Percentiles rank a stretch among this genome's conserved stretches.
These are phyloP conservation scores for Corylus heterophylla DNA, from an alignment of 306 rosid genomes.

Conservation along the genomic window DNA sequence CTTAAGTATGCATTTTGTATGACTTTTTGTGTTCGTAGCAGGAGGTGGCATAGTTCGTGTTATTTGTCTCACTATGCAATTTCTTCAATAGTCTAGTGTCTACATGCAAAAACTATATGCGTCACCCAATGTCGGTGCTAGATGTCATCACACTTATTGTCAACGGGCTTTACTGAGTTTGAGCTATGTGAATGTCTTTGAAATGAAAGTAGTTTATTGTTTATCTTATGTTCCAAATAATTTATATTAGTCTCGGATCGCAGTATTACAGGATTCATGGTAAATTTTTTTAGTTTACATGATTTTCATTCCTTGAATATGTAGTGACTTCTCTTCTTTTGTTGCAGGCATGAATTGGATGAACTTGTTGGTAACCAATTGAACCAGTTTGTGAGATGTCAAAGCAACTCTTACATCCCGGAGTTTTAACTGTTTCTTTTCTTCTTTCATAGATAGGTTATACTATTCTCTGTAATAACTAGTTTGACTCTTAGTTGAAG, in stretches of 20 bases:
- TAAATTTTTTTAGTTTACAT: neutral
- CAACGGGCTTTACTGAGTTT: neutral
- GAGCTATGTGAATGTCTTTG: neutral
- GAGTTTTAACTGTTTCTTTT: neutral
- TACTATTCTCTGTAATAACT: constrained; percentile 4
- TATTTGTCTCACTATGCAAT: neutral
- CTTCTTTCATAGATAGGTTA: neutral
- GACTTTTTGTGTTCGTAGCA: neutral
- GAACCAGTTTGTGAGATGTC: constrained; percentile 8
- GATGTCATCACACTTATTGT: neutral
- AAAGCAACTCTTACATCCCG: constrained; percentile 1
- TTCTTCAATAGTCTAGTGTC: neutral
- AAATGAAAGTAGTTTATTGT: neutral
- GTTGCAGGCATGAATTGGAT: constrained; percentile 30
- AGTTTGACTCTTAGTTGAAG: neutral
- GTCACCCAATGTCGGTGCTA: neutral
- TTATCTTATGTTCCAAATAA: neutral
- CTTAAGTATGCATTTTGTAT: neutral
- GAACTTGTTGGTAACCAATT: neutral
- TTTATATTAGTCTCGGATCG: neutral
- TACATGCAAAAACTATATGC: neutral
- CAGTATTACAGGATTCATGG: neutral
- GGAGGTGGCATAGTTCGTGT: neutral
- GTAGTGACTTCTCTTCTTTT: neutral
- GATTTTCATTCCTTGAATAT: neutral